These are phyloP conservation scores for Cercophora newfieldiana DNA, from an alignment of 495 filamentous ascomycete genomes.

Conservation along the genomic window DNA sequence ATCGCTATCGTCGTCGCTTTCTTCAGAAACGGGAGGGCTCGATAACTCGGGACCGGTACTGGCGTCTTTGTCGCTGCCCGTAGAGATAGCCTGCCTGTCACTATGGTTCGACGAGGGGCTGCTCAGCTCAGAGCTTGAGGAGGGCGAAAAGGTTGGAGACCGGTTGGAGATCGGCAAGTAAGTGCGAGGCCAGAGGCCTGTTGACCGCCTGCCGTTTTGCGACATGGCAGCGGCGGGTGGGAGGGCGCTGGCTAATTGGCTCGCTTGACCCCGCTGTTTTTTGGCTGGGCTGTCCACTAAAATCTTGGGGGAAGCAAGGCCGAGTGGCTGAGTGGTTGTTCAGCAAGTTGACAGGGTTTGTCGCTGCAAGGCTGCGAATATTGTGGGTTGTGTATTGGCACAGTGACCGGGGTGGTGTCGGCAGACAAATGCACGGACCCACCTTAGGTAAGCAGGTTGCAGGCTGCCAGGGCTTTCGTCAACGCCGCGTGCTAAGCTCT, in stretches of 20 bases:
- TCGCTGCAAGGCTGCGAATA: conserved; percentile 4
- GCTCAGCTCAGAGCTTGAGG: neutral
- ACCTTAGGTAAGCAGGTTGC: conserved; percentile 29
- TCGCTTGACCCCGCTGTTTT: neutral
- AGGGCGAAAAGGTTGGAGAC: neutral
- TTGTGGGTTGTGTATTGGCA: neutral
- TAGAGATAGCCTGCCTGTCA: neutral
- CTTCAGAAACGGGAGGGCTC: neutral
- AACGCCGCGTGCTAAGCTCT: conserved; percentile 24
- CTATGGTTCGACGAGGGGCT: neutral
- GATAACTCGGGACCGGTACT: neutral
- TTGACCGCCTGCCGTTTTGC: neutral
- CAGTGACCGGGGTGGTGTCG: neutral
- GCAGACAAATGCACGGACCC: neutral
- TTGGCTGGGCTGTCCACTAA: neutral
- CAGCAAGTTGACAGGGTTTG: neutral
- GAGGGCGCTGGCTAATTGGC: neutral
- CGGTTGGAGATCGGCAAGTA: neutral
- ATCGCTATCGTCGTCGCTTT: neutral
- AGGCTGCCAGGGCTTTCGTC: conserved; percentile 45
- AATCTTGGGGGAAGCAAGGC: neutral
- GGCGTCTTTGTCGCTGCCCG: neutral
- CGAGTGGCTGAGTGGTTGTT: neutral
- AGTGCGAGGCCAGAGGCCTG: neutral
- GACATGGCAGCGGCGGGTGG: neutral